Evolutionary conservation across 139 green algal genomes (phyloP).

Genomic region (Mesotaenium endlicherianum): DNA sequence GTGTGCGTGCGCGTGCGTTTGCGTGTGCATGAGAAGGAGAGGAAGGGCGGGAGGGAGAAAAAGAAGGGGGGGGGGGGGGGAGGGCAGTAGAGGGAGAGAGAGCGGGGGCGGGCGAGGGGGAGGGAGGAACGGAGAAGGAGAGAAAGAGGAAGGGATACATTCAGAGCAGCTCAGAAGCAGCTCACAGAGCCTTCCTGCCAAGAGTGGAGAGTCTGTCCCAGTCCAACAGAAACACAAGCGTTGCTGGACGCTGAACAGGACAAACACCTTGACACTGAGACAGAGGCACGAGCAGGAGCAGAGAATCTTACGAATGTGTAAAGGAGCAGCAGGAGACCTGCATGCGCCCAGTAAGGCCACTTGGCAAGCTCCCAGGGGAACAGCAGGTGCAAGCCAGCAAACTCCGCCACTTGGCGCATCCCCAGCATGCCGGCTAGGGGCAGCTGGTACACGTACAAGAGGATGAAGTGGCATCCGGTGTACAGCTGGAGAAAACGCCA

Average conservation of each 20-base stretch:
- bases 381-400: no score
- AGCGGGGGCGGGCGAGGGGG: not conserved
- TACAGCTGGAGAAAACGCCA: not conserved
- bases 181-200: no score
- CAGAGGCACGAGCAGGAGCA: no score
- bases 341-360: no score
- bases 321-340: no score
- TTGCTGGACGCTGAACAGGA: no score
- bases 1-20: not conserved
- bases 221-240: no score
- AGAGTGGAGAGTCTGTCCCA: no score
- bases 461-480: not conserved
- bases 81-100: not conserved
- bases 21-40: not conserved
- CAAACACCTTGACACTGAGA: no score
- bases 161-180: no score
- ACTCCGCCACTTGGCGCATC: not conserved
- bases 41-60: not conserved
- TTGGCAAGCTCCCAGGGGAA: no score
- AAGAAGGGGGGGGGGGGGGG: not conserved
- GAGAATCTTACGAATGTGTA: no score
- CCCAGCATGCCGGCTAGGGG: not conserved
- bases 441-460: constrained; percentile 1
- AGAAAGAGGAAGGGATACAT: not conserved
- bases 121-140: not conserved